Conservation (phyloP, 176 grass and related monocot species). For the Melocanna baccifera region DNA sequence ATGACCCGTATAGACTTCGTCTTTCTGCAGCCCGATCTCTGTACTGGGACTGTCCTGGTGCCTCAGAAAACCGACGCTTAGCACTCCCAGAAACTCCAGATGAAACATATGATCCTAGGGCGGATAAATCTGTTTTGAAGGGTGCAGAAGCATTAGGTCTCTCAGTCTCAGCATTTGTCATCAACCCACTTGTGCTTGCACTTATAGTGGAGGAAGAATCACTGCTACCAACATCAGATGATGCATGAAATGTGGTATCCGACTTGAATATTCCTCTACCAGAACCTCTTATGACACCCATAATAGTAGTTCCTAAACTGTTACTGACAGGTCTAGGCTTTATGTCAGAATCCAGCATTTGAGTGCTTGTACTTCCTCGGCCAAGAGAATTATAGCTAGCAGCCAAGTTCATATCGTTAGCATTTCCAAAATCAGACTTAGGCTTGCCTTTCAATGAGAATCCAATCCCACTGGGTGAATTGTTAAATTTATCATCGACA, state of each 20-base stretch:
- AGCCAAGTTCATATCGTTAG: slow-evolving; percentile 32
- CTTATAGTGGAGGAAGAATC: slow-evolving; percentile 25
- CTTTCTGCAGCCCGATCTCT: slow-evolving; percentile 98
- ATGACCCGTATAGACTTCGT: slow-evolving; percentile 79
- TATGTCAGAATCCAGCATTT: slow-evolving; percentile 56
- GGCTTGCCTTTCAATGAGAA: slow-evolving; percentile 48
- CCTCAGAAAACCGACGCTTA: slow-evolving; percentile 93
- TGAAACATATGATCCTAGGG: slow-evolving; percentile 51
- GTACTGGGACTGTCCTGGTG: slow-evolving; percentile 65
- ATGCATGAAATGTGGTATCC: slow-evolving; percentile 50
- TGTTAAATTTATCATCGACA: slow-evolving; percentile 46
- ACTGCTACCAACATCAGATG: slow-evolving; percentile 26
- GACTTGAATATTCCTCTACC: slow-evolving; percentile 75
- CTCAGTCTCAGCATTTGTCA: slow-evolving; percentile 26
- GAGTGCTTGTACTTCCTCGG: slow-evolving; percentile 32
- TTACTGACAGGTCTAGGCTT: slow-evolving; percentile 59
- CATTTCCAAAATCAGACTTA: slow-evolving; percentile 56
- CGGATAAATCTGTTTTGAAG: slow-evolving; percentile 83
- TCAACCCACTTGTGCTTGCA: slow-evolving; percentile 18
- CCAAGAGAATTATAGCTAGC: slow-evolving; percentile 45
- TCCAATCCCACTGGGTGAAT: slow-evolving; percentile 32
- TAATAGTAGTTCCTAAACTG: slow-evolving; percentile 66
- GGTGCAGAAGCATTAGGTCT: slow-evolving; percentile 26
- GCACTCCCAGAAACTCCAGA: slow-evolving; percentile 55
- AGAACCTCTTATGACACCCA: slow-evolving; percentile 85